phyloP scores from a whole-genome alignment of 768 basidiomycete genomes.

The Suillus luteus region DNA sequence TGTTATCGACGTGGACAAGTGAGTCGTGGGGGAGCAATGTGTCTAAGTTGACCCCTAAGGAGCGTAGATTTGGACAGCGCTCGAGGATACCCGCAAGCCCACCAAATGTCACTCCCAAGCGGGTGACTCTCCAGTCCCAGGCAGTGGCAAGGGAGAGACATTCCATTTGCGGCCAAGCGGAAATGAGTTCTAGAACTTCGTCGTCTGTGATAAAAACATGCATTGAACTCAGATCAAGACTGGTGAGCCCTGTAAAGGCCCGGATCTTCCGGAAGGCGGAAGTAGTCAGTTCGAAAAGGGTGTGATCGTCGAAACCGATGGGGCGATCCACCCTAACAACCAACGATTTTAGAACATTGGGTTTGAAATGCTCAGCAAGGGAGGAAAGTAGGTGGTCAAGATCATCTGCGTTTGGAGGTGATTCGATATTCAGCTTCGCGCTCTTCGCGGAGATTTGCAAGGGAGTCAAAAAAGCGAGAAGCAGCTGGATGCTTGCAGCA shows the following conservation, averaged over 20 bases:
- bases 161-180: not conserved
- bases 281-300: not conserved
- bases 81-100: conserved; percentile 4
- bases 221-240: not conserved
- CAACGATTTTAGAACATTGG: not conserved
- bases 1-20: not conserved
- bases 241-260: not conserved
- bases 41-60: conserved; percentile 2
- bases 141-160: not conserved
- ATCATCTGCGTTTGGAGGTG: not conserved
- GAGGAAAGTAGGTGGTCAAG: not conserved
- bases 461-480: not conserved
- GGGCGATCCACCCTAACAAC: not conserved
- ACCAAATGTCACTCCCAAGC: not conserved
- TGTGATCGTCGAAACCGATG: not conserved
- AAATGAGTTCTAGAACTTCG: not conserved
- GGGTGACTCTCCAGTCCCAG: not conserved
- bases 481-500: not conserved
- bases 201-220: not conserved
- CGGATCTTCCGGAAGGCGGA: not conserved
- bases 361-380: not conserved
- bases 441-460: not conserved
- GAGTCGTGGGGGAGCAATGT: not conserved
- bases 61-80: not conserved
- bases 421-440: not conserved